These are phyloP conservation scores for Amanita inopinata DNA, from an alignment of 768 basidiomycete species.

Conservation along the genomic window DNA sequence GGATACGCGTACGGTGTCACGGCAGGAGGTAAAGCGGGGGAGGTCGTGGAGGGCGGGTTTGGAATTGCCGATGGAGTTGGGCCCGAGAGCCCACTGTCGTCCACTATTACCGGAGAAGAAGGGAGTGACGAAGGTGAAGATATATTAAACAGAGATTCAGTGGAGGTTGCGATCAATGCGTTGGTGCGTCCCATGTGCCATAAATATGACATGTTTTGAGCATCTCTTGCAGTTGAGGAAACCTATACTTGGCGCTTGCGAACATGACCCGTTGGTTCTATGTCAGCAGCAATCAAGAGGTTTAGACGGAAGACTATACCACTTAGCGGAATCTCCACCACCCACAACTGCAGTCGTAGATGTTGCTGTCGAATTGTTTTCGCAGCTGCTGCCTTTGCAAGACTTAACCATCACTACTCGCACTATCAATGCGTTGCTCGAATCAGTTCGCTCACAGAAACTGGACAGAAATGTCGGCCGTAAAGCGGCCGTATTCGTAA, in stretches of 20 bases:
- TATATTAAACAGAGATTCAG: constrained; percentile 62
- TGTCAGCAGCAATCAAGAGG: constrained; percentile 42
- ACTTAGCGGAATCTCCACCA: constrained; percentile 55
- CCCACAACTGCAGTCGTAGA: constrained; percentile 79
- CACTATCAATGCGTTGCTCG: constrained; percentile 48
- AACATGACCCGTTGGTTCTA: constrained; percentile 74
- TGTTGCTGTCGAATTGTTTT: constrained; percentile 81
- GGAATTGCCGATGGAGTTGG: constrained; percentile 5
- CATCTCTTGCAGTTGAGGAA: constrained; percentile 45
- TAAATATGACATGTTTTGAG: background rate
- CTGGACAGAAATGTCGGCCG: constrained; percentile 83
- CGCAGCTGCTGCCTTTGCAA: constrained; percentile 70
- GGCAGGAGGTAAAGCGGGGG: constrained; percentile 4
- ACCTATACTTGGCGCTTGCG: constrained; percentile 75
- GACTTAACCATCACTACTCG: constrained; percentile 49
- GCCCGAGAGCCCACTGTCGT: constrained; percentile 44
- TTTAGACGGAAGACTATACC: constrained; percentile 25
- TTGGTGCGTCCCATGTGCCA: constrained; percentile 39
- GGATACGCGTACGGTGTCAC: constrained; percentile 78
- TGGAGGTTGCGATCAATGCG: constrained; percentile 72
- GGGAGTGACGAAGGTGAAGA: constrained; percentile 28
- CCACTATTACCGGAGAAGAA: constrained; percentile 26
- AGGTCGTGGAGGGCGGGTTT: constrained; percentile 6
- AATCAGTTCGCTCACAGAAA: constrained; percentile 62
- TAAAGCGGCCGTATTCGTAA: constrained; percentile 75